Base-by-base conservation (phyloP, 2,329 filamentous ascomycete genomes). In the Aspergillus costaricaensis region DNA sequence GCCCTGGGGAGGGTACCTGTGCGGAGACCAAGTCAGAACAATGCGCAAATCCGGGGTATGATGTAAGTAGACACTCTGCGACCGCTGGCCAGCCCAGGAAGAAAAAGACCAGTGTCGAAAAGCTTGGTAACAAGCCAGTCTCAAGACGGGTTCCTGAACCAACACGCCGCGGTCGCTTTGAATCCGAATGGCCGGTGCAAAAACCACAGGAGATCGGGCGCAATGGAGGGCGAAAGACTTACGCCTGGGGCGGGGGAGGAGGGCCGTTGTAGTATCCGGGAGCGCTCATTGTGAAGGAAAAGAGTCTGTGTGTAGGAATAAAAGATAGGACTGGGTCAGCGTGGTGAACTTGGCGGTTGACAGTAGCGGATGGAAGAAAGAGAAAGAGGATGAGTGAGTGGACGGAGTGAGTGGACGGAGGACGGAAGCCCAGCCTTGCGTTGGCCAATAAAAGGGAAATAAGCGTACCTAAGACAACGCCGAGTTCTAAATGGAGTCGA, bases 181-280 rank as follows among this genome's bases (percentile, higher is more conserved):
- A 44, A 51, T 50, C 59, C 49, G 49, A 19, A 17, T 19, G n/a
- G 7, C 15, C 14, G 32, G 43, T 30, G 38, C 57, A 17, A 48
- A 12, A 41, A 6, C 55, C 27, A 21, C 19, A 21, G 41, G 53
- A 25, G 17, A n/a, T 27, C 15, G 38, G 48, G 19, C 36, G 27
- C 36, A 12, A 39, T 17, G 39, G 12, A 36, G 44, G 41, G 39
- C 39, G 60, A n/a, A 17, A 23, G 61, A 70, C 74, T 66, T 74
- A 79, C 68, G 72, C 68, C 65, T 76, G 78, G 57, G 72, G 77
- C 55, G 75, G 76, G 52, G 76, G 72, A 58, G 74, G 76, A 55
- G 71, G 72, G 7, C 62, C 61, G 30, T 64, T 61, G 63, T 71
- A 70, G 58, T 70, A 63, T 53, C 65, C 61, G 15, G 61, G 54